phyloP scores from a whole-genome alignment of 1,284 basidiomycete species.

The Cryptococcus amylolentus region DNA sequence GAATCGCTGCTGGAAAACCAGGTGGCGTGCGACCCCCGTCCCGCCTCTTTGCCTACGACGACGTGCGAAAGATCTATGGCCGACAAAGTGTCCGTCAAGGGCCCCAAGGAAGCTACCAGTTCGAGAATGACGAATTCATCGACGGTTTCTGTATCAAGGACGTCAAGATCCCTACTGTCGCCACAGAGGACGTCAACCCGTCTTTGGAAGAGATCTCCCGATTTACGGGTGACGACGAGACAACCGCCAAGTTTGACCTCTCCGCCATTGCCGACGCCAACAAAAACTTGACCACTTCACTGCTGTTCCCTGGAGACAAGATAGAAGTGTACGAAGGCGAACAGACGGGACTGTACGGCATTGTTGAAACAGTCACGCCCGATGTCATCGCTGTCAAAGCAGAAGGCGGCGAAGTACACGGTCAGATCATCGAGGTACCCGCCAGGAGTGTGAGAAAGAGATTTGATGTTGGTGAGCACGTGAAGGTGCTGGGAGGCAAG shows the following conservation, averaged over 20 bases:
- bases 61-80: constrained; percentile 83
- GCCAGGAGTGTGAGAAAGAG: constrained; percentile 86
- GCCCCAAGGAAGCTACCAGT: constrained; percentile 66
- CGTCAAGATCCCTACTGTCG: constrained; percentile 74
- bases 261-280: constrained; percentile 47
- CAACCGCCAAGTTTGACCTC: constrained; percentile 40
- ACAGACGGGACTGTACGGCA: constrained; percentile 86
- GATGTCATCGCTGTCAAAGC: constrained; percentile 80
- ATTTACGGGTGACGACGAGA: constrained; percentile 61
- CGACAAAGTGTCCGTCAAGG: constrained; percentile 65
- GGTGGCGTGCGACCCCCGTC: constrained; percentile 68
- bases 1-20: constrained; percentile 51
- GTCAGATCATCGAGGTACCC: constrained; percentile 73
- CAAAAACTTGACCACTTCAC: constrained; percentile 57
- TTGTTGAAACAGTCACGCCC: constrained; percentile 81
- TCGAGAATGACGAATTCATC: constrained; percentile 88
- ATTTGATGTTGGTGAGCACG: constrained; percentile 96
- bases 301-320: constrained; percentile 95
- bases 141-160: constrained; percentile 98
- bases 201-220: constrained; percentile 93
- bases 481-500: constrained; percentile 95
- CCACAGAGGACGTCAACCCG: constrained; percentile 86
- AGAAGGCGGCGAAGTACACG: constrained; percentile 60
- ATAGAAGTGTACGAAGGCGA: constrained; percentile 97
- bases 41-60: constrained; percentile 90